Conservation (phyloP, 108 stramenopile genomes). For the Cyclotella atomus region DNA sequence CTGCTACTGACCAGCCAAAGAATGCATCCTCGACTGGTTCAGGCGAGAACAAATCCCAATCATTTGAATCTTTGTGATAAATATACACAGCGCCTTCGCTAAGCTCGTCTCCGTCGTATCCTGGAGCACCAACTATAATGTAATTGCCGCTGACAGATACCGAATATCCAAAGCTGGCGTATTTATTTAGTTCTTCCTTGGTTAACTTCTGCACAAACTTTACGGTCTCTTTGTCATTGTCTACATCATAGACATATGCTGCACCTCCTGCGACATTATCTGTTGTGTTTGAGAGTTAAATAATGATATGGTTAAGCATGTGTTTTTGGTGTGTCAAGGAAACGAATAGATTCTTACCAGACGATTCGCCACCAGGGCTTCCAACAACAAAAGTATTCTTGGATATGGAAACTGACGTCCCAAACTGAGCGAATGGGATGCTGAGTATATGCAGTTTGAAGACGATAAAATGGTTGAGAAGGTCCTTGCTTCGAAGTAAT, state of each 20-base stretch:
- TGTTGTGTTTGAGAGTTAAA: neutral
- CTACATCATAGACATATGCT: neutral
- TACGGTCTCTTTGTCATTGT: neutral
- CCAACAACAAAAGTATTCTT: slow-evolving; percentile 8
- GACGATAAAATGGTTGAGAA: neutral
- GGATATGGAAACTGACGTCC: slow-evolving; percentile 1
- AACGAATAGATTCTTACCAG: neutral
- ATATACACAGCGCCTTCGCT: slow-evolving; percentile 10
- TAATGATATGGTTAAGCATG: neutral
- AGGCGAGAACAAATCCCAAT: neutral
- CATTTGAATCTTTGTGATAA: neutral
- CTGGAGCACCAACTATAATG: slow-evolving; percentile 14
- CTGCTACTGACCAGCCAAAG: slow-evolving; percentile 28
- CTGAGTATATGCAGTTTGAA: neutral
- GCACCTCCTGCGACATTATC: neutral
- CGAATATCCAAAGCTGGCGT: neutral
- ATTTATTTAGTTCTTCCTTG: neutral
- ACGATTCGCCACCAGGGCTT: slow-evolving; percentile 6
- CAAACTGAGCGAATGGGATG: neutral
- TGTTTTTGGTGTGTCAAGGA: neutral
- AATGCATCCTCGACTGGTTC: neutral
- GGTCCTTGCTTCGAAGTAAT: neutral
- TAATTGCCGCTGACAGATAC: slow-evolving; percentile 10
- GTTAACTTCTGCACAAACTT: neutral
- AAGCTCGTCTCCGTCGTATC: neutral